Base-by-base conservation (phyloP, 768 basidiomycete species). In the Mycena rosella region DNA sequence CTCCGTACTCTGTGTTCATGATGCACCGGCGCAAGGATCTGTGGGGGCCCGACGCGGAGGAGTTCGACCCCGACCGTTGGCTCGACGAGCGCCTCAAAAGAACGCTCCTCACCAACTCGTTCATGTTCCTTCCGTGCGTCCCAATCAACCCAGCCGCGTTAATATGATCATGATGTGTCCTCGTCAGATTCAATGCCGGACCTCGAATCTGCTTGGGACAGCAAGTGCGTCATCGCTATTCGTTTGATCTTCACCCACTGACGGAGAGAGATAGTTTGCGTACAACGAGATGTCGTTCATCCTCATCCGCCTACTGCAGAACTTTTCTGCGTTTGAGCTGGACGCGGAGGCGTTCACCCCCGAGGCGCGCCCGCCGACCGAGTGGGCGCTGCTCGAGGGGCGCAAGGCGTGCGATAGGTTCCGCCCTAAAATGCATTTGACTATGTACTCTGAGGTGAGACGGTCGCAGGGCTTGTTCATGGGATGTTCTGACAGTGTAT, bases 1-100 rank as follows among this genome's bases (percentile, higher is more conserved):
- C 81, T 6, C 66, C 79, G 0, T 91, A 89, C 71, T 88, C 88
- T 7, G 86, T 90, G 11, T 83, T 90, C 63, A 69, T 87, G 67
- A 90, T 91, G 89, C 90, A 92, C 40, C 80, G 90, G 40, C 82
- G 89, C 54, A 85, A 81, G 53, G 88, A 89, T 60, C 83, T 90
- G 2, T 93, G 91, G 91, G 91, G 91, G 9, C 89, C 90, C 11
- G 91, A 91, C 74, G 90, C 90, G 5, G 81, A 87, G 52, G 84
- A 87, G 73, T 92, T 91, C 61, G 91, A 93, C 72, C 91, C 91
- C 0, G 89, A 91, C 66, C 86, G 91, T 5, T 92, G 90, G 81
- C 79, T 92, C 48, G 91, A 91, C 73, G 81, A 87, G 13, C 82
- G 91, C 13, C 76, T 91, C 36, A 83, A 87, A 68, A 87, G 86